phyloP scores from a whole-genome alignment of 257 asterid genomes.

The Fraxinus pennsylvanica region DNA sequence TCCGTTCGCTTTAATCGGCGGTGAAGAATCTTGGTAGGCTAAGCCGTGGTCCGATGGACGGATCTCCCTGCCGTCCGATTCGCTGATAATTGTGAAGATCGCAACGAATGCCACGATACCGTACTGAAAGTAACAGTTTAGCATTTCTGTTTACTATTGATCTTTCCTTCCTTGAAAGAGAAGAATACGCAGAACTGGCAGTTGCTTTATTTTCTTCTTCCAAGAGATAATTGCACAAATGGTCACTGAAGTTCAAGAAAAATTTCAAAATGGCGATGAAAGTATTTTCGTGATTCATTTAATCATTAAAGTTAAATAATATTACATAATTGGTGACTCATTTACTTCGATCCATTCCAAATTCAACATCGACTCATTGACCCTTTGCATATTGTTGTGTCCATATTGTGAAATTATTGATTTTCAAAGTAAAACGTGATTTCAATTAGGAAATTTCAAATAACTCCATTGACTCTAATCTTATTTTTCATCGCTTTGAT shows the following conservation, averaged over 20 bases:
- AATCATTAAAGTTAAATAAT: too few species aligned
- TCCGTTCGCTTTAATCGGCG: neutral
- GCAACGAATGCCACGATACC: neutral
- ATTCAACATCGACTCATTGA: neutral
- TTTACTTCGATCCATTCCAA: neutral
- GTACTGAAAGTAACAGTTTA: neutral
- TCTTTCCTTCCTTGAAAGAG: too few species aligned
- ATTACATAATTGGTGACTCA: neutral
- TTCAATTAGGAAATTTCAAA: neutral
- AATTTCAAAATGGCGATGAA: neutral
- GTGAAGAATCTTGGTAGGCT: neutral
- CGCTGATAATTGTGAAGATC: neutral
- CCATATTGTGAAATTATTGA: neutral
- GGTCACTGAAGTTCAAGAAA: neutral
- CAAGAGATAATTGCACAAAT: neutral
- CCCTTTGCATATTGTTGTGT: neutral
- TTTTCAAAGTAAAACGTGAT: neutral
- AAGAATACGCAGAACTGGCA: neutral
- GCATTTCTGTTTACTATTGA: neutral
- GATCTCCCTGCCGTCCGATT: slow-evolving; percentile 7
- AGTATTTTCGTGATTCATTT: neutral
- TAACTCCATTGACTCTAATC: neutral
- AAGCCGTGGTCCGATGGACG: neutral
- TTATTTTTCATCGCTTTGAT: neutral
- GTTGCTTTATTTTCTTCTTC: too few species aligned